Evolutionary conservation across 176 grass and related monocot genomes (phyloP), one percentile per base, ranked within the genome.

Genomic region (Musa beccarii): DNA sequence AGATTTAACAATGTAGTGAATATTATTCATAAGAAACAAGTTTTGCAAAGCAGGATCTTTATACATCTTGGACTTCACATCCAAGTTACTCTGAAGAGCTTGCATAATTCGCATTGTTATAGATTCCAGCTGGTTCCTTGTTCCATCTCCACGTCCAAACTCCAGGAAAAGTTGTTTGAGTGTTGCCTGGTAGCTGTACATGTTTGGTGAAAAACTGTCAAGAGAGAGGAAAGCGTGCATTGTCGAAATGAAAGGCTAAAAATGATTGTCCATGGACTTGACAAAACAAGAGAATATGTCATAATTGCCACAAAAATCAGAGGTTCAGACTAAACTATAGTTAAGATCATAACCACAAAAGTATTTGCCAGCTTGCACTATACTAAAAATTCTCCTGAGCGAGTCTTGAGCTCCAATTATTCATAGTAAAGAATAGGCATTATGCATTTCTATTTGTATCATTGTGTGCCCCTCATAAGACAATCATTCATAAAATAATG

Each of bases 1-100:
- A 81, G 76, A 94, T 68, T 72, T 80, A 84, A 99, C 86, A 79
- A 99, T 92, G 79, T 91, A 86, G 50, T 92, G 91, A 59, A 99
- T 79, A 74, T 92, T 99, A 78, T 99, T 99, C 89, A 91, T 91
- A 77, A 99, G 83, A 89, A 99, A 99, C 72, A 99, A 69, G 68
- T 74, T 81, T 64, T 77, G 80, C 88, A 94, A 84, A 68, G 88
- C 80, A 80, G 86, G 75, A 77, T 99, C 90, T 82, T 89, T 92
- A 49, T 94, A 99, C 78, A 83, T 86, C 52, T 92, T 94, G 54
- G 83, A 94, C 85, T 94, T 99, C 23, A 20, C 69, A 75, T 94
- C 79, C 81, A 99, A 81, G 66, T 94, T 99, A 80, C 80, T 94
- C 80, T 92, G 83, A 83, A 99, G 86, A 55, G 88, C 83, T 84